Conservation (phyloP, 441 rosid genomes). For the Arabidopsis lyrata region DNA sequence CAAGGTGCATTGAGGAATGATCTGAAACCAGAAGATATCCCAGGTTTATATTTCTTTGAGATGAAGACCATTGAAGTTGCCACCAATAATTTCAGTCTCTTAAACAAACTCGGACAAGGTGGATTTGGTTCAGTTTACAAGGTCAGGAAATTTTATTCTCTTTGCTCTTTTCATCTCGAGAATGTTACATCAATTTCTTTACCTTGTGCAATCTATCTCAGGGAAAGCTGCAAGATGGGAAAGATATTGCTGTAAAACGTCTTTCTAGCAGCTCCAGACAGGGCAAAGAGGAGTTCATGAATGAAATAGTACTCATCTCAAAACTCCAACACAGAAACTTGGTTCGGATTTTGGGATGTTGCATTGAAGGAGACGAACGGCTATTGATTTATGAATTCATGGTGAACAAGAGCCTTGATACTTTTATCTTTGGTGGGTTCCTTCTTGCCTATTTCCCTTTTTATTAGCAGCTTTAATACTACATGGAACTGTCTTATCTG, state of each 20-base stretch:
- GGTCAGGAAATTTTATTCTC: not conserved
- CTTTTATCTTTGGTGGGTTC: conserved; percentile 27
- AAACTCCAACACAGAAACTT: conserved; percentile 58
- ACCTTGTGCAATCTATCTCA: too few relatives aligned
- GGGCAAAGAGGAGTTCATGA: conserved; percentile 46
- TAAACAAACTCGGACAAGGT: conserved; percentile 38
- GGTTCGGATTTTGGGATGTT: conserved; percentile 53
- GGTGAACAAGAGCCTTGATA: conserved; percentile 58
- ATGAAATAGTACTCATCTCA: conserved; percentile 54
- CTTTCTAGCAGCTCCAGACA: conserved; percentile 41
- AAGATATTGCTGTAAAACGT: conserved; percentile 40
- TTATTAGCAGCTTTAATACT: too few relatives aligned
- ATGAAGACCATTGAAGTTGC: conserved; percentile 27
- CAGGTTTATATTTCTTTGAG: conserved; percentile 22
- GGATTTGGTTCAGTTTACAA: conserved; percentile 40
- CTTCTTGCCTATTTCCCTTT: not conserved
- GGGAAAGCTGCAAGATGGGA: conserved; percentile 13
- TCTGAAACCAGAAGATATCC: conserved; percentile 2
- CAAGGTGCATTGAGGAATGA: conserved; percentile 3
- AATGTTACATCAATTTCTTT: too few relatives aligned
- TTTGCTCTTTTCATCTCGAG: too few relatives aligned
- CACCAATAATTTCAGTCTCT: conserved; percentile 4
- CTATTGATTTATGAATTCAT: conserved; percentile 56
- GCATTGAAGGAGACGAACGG: conserved; percentile 54
- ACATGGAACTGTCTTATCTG: too few relatives aligned